These are phyloP conservation scores for Exophiala bonariae DNA, from an alignment of 2,329 filamentous ascomycete genomes.

Conservation along the genomic window DNA sequence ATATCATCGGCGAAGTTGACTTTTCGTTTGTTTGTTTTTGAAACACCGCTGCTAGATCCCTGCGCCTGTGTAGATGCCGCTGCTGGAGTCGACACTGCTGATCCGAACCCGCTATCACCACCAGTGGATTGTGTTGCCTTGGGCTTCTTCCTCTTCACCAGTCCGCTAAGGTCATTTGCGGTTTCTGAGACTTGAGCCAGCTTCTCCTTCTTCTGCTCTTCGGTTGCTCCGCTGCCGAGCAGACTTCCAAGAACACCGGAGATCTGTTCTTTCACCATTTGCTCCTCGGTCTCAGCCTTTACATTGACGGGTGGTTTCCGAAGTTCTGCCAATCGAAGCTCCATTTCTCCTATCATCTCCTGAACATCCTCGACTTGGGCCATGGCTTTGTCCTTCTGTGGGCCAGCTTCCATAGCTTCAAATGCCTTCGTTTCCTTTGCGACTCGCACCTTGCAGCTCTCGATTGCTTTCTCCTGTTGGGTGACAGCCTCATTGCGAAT, in stretches of 20 bases:
- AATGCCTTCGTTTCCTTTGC: slow-evolving; percentile 53
- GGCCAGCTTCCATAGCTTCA: slow-evolving; percentile 37
- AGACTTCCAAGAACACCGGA: slow-evolving; percentile 60
- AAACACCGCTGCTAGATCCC: slow-evolving; percentile 3
- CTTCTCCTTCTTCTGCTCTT: slow-evolving; percentile 52
- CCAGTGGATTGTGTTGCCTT: slow-evolving; percentile 18
- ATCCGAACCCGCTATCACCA: slow-evolving; percentile 16
- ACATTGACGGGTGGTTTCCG: slow-evolving; percentile 54
- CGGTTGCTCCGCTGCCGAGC: slow-evolving; percentile 50
- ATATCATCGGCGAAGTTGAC: slow-evolving; percentile 23
- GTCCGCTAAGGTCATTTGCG: slow-evolving; percentile 60
- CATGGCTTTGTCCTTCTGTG: slow-evolving; percentile 40
- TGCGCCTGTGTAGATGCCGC: slow-evolving; percentile 6
- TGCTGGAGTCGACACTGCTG: slow-evolving; percentile 21
- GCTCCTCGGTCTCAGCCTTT: slow-evolving; percentile 36
- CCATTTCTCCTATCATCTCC: slow-evolving; percentile 62
- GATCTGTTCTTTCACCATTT: slow-evolving; percentile 38
- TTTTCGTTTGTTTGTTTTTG: slow-evolving; percentile 27
- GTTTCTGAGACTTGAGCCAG: slow-evolving; percentile 55
- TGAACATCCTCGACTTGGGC: slow-evolving; percentile 58
- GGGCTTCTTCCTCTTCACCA: slow-evolving; percentile 58
- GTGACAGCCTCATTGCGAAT: slow-evolving; percentile 58
- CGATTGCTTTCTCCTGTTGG: slow-evolving; percentile 62
- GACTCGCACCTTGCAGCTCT: slow-evolving; percentile 57
- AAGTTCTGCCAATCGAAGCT: slow-evolving; percentile 59